A percentile compares a stretch with the other conserved stretches of the same genome.
phyloP scores from a whole-genome alignment of 805 yeast genomes.

The Saitoella complicata region DNA sequence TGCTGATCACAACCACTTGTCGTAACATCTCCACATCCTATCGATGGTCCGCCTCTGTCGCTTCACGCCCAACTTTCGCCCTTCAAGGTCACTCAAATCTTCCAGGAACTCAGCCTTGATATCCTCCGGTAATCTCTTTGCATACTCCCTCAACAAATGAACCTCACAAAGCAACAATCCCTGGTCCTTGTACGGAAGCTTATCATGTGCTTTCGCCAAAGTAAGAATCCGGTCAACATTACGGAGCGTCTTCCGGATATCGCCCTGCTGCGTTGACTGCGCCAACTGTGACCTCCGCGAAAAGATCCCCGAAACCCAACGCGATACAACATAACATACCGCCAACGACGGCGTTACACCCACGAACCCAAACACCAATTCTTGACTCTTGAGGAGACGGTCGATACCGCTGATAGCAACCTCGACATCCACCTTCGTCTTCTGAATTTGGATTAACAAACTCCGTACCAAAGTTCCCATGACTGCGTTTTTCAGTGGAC shows the following conservation, averaged over 20 bases:
- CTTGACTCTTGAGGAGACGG: constrained; percentile 74
- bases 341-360: constrained; percentile 72
- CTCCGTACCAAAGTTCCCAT: constrained; percentile 62
- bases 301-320: constrained; percentile 15
- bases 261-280: constrained; percentile 19
- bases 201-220: constrained; percentile 5
- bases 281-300: constrained; percentile 17
- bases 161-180: constrained; percentile 58
- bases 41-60: constrained; percentile 33
- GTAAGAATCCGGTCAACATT: constrained; percentile 41
- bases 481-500: constrained; percentile 48
- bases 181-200: constrained; percentile 25
- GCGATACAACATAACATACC: constrained; percentile 15
- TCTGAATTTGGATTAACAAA: constrained; percentile 80
- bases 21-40: constrained; percentile 20
- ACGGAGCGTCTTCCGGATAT: constrained; percentile 32
- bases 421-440: constrained; percentile 88
- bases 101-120: constrained; percentile 39
- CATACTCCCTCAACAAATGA: constrained; percentile 36
- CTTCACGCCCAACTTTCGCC: constrained; percentile 22
- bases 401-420: constrained; percentile 84
- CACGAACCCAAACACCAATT: constrained; percentile 80
- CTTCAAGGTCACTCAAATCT: constrained; percentile 46
- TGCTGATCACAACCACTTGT: too few relatives aligned
- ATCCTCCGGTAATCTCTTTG: constrained; percentile 32